Evolutionary conservation across 345 rosid species (phyloP).

Genomic region (Iberis pinnata): DNA sequence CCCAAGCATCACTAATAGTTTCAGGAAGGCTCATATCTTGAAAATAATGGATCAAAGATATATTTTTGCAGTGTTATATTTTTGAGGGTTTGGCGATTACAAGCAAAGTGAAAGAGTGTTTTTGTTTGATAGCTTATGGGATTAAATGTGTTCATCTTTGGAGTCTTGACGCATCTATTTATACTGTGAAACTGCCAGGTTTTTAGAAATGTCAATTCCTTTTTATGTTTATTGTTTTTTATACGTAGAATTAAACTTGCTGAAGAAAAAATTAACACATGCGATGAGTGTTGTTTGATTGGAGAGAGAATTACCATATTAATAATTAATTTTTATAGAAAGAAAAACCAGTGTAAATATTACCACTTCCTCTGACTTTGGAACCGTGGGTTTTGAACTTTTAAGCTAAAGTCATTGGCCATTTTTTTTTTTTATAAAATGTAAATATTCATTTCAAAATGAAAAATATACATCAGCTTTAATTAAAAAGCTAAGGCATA

Average conservation of each 20-base stretch:
- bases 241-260: too few species aligned
- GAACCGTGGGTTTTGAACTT: constrained; percentile 33
- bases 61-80: too few species aligned
- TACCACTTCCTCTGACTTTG: constrained; percentile 31
- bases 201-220: not conserved
- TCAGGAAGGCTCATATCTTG: constrained; percentile 46
- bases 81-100: not conserved
- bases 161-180: constrained; percentile 20
- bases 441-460: too few species aligned
- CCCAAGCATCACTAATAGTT: constrained; percentile 81
- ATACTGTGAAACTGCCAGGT: constrained; percentile 32
- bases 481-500: too few species aligned
- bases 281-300: constrained; percentile 27
- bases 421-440: too few species aligned
- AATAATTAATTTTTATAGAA: not conserved
- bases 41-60: constrained; percentile 9
- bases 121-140: constrained; percentile 32
- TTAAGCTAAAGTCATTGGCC: constrained; percentile 12
- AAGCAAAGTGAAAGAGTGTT: constrained; percentile 13
- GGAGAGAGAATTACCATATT: constrained; percentile 17
- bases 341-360: constrained; percentile 3
- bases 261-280: too few species aligned
- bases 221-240: not conserved
- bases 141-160: constrained; percentile 15
- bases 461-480: too few species aligned